A percentile compares a stretch with the other conserved stretches of the same genome.
Evolutionary conservation across 2,329 filamentous ascomycete genomes (phyloP).

Genomic region (Aspergillus arachidicola): DNA sequence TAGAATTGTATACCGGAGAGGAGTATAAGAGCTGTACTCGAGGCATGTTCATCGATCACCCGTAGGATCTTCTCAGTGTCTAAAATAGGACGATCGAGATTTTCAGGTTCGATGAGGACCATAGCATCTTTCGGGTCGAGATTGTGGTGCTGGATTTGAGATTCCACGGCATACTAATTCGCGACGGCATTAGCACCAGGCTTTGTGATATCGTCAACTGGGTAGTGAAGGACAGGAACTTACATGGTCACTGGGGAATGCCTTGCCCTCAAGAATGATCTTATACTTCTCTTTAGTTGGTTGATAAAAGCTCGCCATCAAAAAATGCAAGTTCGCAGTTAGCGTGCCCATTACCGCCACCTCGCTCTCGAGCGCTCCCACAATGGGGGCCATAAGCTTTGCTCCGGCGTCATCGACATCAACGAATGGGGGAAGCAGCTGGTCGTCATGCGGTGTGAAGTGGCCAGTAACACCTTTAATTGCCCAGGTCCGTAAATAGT

Average conservation of each 20-base stretch:
- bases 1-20: slow-evolving; percentile 91
- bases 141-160: slow-evolving; percentile 73
- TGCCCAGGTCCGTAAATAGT: slow-evolving; percentile 81
- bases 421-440: slow-evolving; percentile 72
- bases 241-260: slow-evolving; percentile 85
- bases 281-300: slow-evolving; percentile 70
- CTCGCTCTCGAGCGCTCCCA: slow-evolving; percentile 73
- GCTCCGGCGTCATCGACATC: slow-evolving; percentile 77
- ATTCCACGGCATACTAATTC: slow-evolving; percentile 75
- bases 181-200: slow-evolving; percentile 14
- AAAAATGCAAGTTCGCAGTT: slow-evolving; percentile 77
- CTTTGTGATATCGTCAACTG: not conserved
- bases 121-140: slow-evolving; percentile 68
- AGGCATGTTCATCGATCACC: slow-evolving; percentile 73
- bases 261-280: slow-evolving; percentile 86
- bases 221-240: slow-evolving; percentile 24
- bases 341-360: slow-evolving; percentile 88
- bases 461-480: slow-evolving; percentile 83
- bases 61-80: slow-evolving; percentile 71
- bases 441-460: slow-evolving; percentile 70
- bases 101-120: slow-evolving; percentile 70
- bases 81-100: slow-evolving; percentile 58
- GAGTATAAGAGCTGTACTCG: slow-evolving; percentile 72
- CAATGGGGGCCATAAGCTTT: slow-evolving; percentile 68
- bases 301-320: slow-evolving; percentile 82